Evolutionary conservation across 2,329 filamentous ascomycete species (phyloP).

Genomic region (Magnaporthales sp.): DNA sequence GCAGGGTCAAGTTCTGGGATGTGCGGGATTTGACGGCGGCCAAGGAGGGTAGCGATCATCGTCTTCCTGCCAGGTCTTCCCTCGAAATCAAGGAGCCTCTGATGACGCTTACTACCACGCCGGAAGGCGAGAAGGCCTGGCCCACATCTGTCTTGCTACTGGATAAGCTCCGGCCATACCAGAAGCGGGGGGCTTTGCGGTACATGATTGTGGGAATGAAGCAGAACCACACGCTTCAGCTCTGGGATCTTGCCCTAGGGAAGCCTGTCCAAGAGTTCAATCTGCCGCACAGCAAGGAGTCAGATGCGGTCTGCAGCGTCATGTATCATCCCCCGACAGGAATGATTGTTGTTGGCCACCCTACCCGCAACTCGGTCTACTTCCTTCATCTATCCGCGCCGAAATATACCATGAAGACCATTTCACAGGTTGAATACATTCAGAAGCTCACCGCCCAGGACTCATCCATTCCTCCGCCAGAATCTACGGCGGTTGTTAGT

Average conservation of each 20-base stretch:
- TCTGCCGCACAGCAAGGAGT: constrained; percentile 90
- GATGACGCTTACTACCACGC: constrained; percentile 78
- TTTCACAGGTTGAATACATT: constrained; percentile 85
- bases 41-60: constrained; percentile 40
- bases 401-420: constrained; percentile 73
- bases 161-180: constrained; percentile 90
- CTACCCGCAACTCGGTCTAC: constrained; percentile 94
- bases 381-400: constrained; percentile 93
- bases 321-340: constrained; percentile 87
- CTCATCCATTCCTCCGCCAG: constrained; percentile 67
- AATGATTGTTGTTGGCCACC: constrained; percentile 91
- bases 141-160: constrained; percentile 93
- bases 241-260: constrained; percentile 93
- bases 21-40: constrained; percentile 65
- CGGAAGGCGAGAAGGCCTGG: constrained; percentile 87
- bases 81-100: constrained; percentile 80
- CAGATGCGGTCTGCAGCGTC: constrained; percentile 95
- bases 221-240: constrained; percentile 95
- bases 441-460: constrained; percentile 68
- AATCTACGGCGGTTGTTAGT: constrained; percentile 95
- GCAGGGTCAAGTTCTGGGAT: constrained; percentile 97
- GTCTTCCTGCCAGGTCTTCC: constrained; percentile 45
- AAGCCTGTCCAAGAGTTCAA: constrained; percentile 97
- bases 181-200: constrained; percentile 79
- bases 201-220: constrained; percentile 98